Evolutionary conservation across 192 early-diverging fungal species (phyloP), one percentile per base, ranked within the genome.

Genomic region (Backusella parvicylindrica): DNA sequence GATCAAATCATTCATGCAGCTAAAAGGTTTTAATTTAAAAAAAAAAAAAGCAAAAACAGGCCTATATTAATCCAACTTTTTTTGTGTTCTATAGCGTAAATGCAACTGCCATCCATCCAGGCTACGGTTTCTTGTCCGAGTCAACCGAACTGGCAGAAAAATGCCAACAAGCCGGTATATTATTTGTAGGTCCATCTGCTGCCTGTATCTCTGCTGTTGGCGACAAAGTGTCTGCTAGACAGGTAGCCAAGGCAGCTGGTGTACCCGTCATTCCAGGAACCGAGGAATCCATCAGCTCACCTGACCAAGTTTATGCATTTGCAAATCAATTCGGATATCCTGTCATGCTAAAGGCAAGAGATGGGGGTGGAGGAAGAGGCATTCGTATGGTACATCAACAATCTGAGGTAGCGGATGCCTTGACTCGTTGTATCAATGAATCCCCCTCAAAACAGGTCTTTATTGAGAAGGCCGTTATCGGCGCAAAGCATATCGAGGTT

Each of bases 361-460:
- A 94, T 80, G 97, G 97, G 63, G 97, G 97, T 71, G 97, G 97
- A 70, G 97, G 97, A 64, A 95, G 95, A 82, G 97, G 97, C 11
- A 98, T 98, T 90, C 88, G 97, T 9, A 96, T 97, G 70, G 95
- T 95, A 9, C 83, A 92, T 41, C 68, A 72, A 12, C 82, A 84
- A 6, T 83, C 88, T 12, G 94, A 97, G 12, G 93, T 96, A 76
- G 85, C 86, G 0, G 83, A 89, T 78, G 91, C 94, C 89, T 84
- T 98, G 26, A 89, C 94, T 72, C 88, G 90, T 30, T 90, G 93
- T 9, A 84, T 86, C 16, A 89, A 93, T 37, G 97, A 98, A 83
- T 92, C 94, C 89, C 92, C 38, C 92, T 97, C 89, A 89, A 90
- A 93, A 76, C 86, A 87, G 26, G 93, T 97, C 1, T 85, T 97